Evolutionary conservation across 2,329 filamentous ascomycete species (phyloP).

Genomic region (Colletotrichum endophyticum): DNA sequence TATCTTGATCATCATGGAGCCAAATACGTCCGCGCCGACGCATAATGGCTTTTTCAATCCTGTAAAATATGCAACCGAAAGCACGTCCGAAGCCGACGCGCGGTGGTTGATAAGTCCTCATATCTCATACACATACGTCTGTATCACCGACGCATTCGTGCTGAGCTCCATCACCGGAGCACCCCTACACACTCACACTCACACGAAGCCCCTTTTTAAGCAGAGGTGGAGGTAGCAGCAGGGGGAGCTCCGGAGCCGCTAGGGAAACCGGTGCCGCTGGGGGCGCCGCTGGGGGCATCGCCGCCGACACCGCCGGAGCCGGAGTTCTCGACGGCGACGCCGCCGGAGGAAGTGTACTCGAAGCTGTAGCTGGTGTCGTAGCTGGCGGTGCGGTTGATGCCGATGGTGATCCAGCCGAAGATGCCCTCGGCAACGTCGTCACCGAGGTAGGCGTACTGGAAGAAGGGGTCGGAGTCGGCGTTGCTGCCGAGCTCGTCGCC

Average conservation of each 20-base stretch:
- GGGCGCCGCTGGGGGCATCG: constrained; percentile 4
- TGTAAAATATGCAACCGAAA: background rate
- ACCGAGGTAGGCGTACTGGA: constrained; percentile 57
- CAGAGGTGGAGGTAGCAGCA: background rate
- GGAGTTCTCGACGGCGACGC: background rate
- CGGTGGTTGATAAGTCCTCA: background rate
- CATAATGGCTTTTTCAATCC: background rate
- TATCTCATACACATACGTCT: background rate
- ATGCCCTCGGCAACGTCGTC: constrained; percentile 49
- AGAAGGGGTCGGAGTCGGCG: constrained; percentile 53
- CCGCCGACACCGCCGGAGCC: background rate
- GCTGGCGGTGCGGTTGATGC: constrained; percentile 33
- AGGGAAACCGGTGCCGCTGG: constrained; percentile 7
- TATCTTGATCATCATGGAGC: background rate
- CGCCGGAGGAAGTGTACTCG: background rate
- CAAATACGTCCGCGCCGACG: background rate
- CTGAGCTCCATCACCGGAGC: background rate
- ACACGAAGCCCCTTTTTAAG: background rate
- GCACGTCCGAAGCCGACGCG: background rate
- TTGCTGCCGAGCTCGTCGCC: constrained; percentile 42
- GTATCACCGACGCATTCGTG: background rate
- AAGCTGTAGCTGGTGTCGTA: background rate
- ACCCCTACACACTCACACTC: background rate
- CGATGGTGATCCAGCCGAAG: constrained; percentile 52
- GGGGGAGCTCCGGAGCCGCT: background rate